Evolutionary conservation across 805 yeast genomes (phyloP).

Genomic region (Teunomyces funiuensis): DNA sequence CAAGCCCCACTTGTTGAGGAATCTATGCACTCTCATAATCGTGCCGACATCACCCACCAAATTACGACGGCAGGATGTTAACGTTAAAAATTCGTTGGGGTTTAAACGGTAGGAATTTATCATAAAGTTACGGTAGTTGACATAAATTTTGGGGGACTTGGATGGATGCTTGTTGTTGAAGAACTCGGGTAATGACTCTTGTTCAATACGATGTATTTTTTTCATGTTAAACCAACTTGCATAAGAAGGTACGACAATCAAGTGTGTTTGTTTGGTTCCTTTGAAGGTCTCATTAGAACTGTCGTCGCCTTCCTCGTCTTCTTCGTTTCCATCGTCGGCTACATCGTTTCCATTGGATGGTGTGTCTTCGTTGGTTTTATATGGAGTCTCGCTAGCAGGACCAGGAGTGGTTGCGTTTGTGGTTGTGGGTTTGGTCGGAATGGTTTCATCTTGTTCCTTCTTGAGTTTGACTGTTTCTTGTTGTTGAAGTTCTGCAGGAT

Average conservation of each 20-base stretch:
- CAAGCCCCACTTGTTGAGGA: constrained; percentile 88
- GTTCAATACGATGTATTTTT: constrained; percentile 73
- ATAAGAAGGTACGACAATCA: constrained; percentile 84
- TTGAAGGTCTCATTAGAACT: not conserved
- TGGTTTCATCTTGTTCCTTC: not conserved
- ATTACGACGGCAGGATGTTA: constrained; percentile 88
- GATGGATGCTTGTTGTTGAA: constrained; percentile 69
- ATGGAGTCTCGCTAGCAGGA: not conserved
- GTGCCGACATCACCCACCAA: constrained; percentile 91
- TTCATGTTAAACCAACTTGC: constrained; percentile 81
- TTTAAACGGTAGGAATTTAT: constrained; percentile 82
- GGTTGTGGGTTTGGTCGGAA: not conserved
- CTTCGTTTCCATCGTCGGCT: constrained; percentile 6
- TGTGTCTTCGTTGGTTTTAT: not conserved
- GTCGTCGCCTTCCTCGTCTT: constrained; percentile 2
- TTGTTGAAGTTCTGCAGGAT: constrained; percentile 5
- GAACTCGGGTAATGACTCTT: constrained; percentile 83
- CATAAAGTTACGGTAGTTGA: constrained; percentile 84
- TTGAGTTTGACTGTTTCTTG: constrained; percentile 1
- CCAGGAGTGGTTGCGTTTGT: not conserved
- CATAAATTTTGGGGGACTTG: constrained; percentile 80
- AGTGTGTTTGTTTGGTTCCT: constrained; percentile 63
- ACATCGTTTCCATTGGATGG: constrained; percentile 1
- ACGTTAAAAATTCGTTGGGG: constrained; percentile 85
- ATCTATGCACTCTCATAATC: constrained; percentile 77